Evolutionary conservation across 176 grass and related monocot genomes (phyloP), one percentile per base, ranked within the genome.

Genomic region (Musa acuminata): DNA sequence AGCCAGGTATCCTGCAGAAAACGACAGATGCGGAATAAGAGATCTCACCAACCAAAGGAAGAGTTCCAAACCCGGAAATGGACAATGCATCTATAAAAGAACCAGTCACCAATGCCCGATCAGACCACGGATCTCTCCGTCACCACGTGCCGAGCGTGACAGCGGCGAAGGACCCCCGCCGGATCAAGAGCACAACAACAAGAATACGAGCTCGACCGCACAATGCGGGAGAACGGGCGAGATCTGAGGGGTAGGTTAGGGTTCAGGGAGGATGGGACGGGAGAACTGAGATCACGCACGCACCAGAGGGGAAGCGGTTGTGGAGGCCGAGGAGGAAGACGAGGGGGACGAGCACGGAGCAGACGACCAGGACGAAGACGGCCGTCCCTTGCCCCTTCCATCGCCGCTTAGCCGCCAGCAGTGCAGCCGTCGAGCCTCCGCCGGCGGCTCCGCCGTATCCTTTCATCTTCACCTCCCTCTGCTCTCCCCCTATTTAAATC

Each of bases 301-400:
- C 16, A 91, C 89, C 75, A 13, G 83, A 92, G 35, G 89, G 83
- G 78, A 84, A 82, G 78, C 86, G 81, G 72, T 74, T 48, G 79
- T 88, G 86, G 62, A 85, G 78, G 16, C 86, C 80, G 67, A 92
- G 81, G 4, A 92, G 83, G 55, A 89, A 84, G 72, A 84, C 80
- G 53, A 85, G 81, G n/a, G 84, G 81, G 59, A 92, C 86, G 70
- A 86, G 78, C 66, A 88, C 63, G 60, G 84, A 82, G 86, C 80
- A 86, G 75, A 84, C 75, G 7, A 86, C 55, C 14, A 88, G 78
- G n/a, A 72, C 84, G 2, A 85, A 69, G 24, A 65, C 76, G 51
- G 81, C 74, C 13, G 74, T 81, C 10, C 77, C 82, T 21, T 77
- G 52, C 75, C 78, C 86, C 76, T 84, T 78, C 90, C 86, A 87